Evolutionary conservation across 805 yeast species (phyloP), one percentile per base, ranked within the genome.

Genomic region (Phaffomyces thermotolerans): DNA sequence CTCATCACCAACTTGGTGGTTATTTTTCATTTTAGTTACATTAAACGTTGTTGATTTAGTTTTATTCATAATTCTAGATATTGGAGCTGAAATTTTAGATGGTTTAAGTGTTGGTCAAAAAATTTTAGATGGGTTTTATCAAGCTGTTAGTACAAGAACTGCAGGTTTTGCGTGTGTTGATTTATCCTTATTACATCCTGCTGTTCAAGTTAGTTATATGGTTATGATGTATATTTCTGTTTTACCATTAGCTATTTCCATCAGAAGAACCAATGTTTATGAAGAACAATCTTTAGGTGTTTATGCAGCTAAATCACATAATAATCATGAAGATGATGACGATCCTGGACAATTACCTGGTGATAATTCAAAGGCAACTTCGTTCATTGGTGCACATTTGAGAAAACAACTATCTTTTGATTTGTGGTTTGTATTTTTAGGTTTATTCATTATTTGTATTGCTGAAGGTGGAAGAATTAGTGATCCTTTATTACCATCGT

Each of bases 181-280:
- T 58, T 64, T 93, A 34, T 67, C 87, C 3, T 59, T 62, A 35
- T 68, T 93, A 37, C 93, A 89, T 56, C 93, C 97, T 0, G 93
- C 96, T 0, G 86, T 91, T 40, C 96, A 89, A 62, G 95, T 93
- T 25, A 80, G 93, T 53, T 93, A 93, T 61, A 75, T 88, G 80
- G 75, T 93, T 47, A 91, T 93, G 98, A 93, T 93, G 99, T 93
- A 93, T 66, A 89, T 93, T 24, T 91, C 98, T 14, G 97, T 91
- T 36, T 71, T 90, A 59, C 99, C 99, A 1, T 69, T 93, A 53
- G 99, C 99, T 29, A 93, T 93, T 51, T 87, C 96, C 33, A 89
- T 93, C 49, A 79, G 99, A 67, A 77, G 97, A 62, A 93, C 99
- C 17, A 93, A 93, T 61, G 99, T 93, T 43, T 93, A 93, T 66